Conservation (phyloP, 2,329 filamentous ascomycete species). For the Sclerotinia minor region DNA sequence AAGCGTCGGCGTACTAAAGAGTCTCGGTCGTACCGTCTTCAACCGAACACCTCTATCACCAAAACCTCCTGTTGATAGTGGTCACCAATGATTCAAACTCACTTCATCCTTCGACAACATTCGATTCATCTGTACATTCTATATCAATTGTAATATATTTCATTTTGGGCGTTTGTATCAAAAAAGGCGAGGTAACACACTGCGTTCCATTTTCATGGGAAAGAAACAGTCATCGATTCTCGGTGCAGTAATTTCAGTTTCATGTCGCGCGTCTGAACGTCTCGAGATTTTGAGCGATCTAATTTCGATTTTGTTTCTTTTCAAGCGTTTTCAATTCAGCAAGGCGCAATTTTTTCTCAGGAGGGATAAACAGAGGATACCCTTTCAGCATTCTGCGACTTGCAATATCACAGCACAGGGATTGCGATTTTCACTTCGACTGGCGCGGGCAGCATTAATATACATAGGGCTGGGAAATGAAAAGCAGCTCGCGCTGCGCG, state of each 20-base stretch:
- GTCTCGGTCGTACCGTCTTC: slow-evolving; percentile 59
- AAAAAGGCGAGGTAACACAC: slow-evolving; percentile 15
- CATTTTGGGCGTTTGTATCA: slow-evolving; percentile 17
- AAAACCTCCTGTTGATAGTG: slow-evolving; percentile 33
- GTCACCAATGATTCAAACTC: slow-evolving; percentile 15
- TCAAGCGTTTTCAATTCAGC: slow-evolving; percentile 1
- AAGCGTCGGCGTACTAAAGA: slow-evolving; percentile 56
- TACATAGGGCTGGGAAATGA: slow-evolving; percentile 39
- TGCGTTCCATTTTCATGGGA: slow-evolving; percentile 15
- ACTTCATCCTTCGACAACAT: slow-evolving; percentile 21
- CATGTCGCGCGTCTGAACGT: slow-evolving; percentile 19
- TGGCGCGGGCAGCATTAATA: slow-evolving; percentile 32
- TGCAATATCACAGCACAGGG: slow-evolving; percentile 25
- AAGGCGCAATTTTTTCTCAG: slow-evolving; percentile 5
- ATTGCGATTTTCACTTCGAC: slow-evolving; percentile 14
- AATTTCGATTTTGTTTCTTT: slow-evolving; percentile 13
- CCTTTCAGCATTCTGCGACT: slow-evolving; percentile 18
- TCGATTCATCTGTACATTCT: slow-evolving; percentile 32
- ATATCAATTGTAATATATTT: slow-evolving; percentile 24
- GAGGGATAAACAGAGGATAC: background rate
- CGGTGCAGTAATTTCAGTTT: slow-evolving; percentile 30
- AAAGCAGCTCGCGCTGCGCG: slow-evolving; percentile 42
- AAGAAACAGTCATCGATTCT: slow-evolving; percentile 15
- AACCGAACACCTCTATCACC: slow-evolving; percentile 46
- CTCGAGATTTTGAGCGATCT: slow-evolving; percentile 9